These are phyloP conservation scores for Choanephora cucurbitarum DNA, from an alignment of 371 early-diverging fungal species.

Conservation along the genomic window DNA sequence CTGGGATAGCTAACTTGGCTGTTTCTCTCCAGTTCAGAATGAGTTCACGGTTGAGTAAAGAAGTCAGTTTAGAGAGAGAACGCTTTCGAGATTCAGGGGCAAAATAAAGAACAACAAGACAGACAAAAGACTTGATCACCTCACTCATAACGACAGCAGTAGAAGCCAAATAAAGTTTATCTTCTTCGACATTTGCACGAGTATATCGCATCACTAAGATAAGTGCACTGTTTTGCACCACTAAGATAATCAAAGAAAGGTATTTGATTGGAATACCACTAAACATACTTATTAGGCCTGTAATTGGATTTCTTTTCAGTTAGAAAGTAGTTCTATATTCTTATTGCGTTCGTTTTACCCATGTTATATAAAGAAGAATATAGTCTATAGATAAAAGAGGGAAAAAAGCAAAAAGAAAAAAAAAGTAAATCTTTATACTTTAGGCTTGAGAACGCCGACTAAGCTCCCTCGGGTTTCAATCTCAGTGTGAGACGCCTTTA, in stretches of 20 bases:
- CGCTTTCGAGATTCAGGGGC: slow-evolving; percentile 28
- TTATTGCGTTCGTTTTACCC: slow-evolving; percentile 7
- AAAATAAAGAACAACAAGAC: slow-evolving; percentile 57
- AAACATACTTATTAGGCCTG: slow-evolving; percentile 6
- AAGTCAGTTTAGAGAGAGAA: slow-evolving; percentile 23
- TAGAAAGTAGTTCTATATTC: neutral
- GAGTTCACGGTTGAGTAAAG: slow-evolving; percentile 38
- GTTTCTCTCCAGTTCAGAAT: slow-evolving; percentile 44
- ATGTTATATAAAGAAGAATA: neutral
- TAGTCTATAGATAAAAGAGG: neutral
- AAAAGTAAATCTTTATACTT: no score
- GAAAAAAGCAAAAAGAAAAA: no score
- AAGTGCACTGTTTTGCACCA: slow-evolving; percentile 88
- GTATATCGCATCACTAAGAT: slow-evolving; percentile 87
- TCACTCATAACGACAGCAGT: slow-evolving; percentile 91
- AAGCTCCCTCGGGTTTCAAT: no score
- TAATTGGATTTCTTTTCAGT: neutral
- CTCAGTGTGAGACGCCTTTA: no score
- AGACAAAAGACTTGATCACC: slow-evolving; percentile 76
- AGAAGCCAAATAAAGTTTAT: slow-evolving; percentile 71
- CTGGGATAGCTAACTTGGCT: slow-evolving; percentile 78
- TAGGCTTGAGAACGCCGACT: no score
- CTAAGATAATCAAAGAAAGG: slow-evolving; percentile 80
- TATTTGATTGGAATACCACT: slow-evolving; percentile 68
- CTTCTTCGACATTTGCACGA: slow-evolving; percentile 49